phyloP scores from a whole-genome alignment of 1,284 basidiomycete genomes.

The Cystobasidium slooffiae region DNA sequence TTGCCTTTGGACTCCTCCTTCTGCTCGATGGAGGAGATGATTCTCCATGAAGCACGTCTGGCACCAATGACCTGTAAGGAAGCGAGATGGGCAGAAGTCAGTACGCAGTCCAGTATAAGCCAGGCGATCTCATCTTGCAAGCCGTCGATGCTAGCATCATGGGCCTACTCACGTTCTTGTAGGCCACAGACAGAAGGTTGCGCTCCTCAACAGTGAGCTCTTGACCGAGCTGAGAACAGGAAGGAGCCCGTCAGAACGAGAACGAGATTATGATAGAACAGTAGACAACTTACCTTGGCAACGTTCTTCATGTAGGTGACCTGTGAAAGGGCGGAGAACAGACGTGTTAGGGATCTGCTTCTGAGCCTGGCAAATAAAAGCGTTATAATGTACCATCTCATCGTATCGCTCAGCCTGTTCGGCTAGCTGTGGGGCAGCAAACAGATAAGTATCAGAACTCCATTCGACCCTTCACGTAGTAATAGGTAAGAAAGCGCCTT shows the following conservation, averaged over 20 bases:
- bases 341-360: not conserved
- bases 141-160: too few species aligned
- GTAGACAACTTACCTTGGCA: conserved; percentile 39
- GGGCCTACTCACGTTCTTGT: conserved; percentile 84
- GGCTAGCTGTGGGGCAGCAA: conserved; percentile 35
- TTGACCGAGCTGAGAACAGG: conserved; percentile 49
- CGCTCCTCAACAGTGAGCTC: conserved; percentile 99
- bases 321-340: not conserved
- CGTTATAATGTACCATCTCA: conserved; percentile 43
- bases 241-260: not conserved
- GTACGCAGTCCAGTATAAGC: not conserved
- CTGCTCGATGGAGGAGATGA: conserved; percentile 99
- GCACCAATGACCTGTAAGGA: conserved; percentile 73
- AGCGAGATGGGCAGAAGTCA: not conserved
- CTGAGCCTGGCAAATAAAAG: not conserved
- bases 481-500: not conserved
- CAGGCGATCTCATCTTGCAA: too few species aligned
- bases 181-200: conserved; percentile 96
- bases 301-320: conserved; percentile 48
- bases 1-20: conserved; percentile 99
- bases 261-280: not conserved
- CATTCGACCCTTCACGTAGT: not conserved
- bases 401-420: conserved; percentile 48
- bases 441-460: conserved; percentile 1
- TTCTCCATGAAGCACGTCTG: conserved; percentile 97